Base-by-base conservation (phyloP, 345 rosid genomes). In the Anastatica hierochuntica region DNA sequence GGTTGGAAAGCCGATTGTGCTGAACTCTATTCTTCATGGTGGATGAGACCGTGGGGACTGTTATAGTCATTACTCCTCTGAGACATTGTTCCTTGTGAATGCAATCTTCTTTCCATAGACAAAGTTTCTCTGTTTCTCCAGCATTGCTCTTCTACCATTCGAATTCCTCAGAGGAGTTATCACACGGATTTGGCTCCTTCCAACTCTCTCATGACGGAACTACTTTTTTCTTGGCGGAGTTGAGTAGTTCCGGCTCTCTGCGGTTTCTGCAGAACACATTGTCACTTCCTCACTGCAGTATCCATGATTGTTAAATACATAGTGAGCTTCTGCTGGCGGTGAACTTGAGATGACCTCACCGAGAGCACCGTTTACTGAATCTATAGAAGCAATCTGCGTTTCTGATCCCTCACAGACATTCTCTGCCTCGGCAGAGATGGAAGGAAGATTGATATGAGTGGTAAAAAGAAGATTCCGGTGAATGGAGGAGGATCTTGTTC, bases 201-300 rank as follows among this genome's bases (percentile, higher is more conserved):
- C 94, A 6, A 83, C 83, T 62, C 73, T 87, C 49, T 79, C 82
- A 27, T 76, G 60, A 55, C 67, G 61, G 52, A 66, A 58, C 72
- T 70, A 72, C 7, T 75, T 82, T 60, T 81, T 85, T 58, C 78
- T 70, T 2, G 96, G 98, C 37, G 82, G 87, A 0, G 95, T 72
- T 33, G 72, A 62, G 43, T 80, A 87, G 73, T 92, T 92, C 60
- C 96, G 69, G 72, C 98, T 92, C 69, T 87, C 96, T 0, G 96
- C 96, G 50, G 98, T 90, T 74, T 87, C 98, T 6, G 94, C 98
- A 9, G 98, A 92, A 75, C 87, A 87, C 98, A 92, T 81, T 5
- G 96, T 92, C 73, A 84, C 96, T 66, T 76, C 95, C 60, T 87
- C 96, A 8, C 94, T 70, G 24, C 66, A 58, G 31, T 70, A 63